Base-by-base conservation (phyloP, 2,329 filamentous ascomycete genomes). In the Cercospora sp. region DNA sequence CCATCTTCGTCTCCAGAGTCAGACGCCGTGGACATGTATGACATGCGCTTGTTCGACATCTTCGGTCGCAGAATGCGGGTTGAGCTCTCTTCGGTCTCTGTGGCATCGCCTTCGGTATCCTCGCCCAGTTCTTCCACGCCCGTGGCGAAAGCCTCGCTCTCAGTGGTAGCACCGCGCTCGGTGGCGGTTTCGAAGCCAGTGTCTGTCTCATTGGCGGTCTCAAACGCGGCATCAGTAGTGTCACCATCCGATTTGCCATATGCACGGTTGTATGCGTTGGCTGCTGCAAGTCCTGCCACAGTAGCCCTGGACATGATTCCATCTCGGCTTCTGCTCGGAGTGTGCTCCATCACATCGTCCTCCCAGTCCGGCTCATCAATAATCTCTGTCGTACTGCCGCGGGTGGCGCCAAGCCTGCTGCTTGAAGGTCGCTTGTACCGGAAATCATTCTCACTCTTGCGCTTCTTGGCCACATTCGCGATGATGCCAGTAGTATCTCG, bases 91-190 rank as follows among this genome's bases (percentile, higher is more conserved):
- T 97, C 94, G 0, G 94, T 98, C 80, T 97, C 94, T 0, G 93
- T 96, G 59, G 91, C 83, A 72, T 93, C 91, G 69, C 93, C 92
- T 66, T 73, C 72, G 6, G 69, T 73, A 66, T 88, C 91, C 75
- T 90, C 93, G 16, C 92, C 91, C 74, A 85, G 85, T 69, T 84
- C 88, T 77, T 98, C 95, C 16, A 89, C 87, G n/a, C 92, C 93
- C 3, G 94, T 97, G 78, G 96, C 91, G 87, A 98, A 98, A 70
- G 93, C 93, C 73, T 98, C 94, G 10, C 93, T 96, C 80, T 76
- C 75, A 0, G 93, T 97, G 12, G 84, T 87, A 7, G 83, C 86
- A 65, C 86, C 86, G 28, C 89, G 88, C 79, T 97, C 94, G 75
- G 95, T 92, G 20, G 89, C 89, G 48, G 89, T 91, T 77, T 91